These are phyloP conservation scores for Melanomma pulvis-pyrius DNA, from an alignment of 495 filamentous ascomycete genomes.

Conservation along the genomic window DNA sequence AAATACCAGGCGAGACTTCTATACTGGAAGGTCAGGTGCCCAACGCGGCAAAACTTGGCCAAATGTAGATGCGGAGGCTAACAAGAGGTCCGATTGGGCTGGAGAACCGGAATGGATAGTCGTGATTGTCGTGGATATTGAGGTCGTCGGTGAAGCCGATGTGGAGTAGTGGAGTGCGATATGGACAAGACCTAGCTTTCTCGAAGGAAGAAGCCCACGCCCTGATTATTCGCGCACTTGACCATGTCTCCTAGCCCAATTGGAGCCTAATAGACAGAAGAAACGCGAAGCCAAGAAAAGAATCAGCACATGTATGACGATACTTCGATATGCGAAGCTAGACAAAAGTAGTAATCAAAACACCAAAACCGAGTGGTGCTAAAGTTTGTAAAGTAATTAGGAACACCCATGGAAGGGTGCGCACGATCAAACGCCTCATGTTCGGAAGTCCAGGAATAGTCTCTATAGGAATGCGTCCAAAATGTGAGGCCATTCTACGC, in stretches of 20 bases:
- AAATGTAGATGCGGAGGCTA: background rate
- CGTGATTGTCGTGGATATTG: background rate
- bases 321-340: too few relatives aligned
- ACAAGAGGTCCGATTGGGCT: conserved; percentile 2
- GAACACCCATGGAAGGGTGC: too few relatives aligned
- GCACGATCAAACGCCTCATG: background rate
- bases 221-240: too few relatives aligned
- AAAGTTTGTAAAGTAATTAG: too few relatives aligned
- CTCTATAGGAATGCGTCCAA: background rate
- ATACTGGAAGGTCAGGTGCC: background rate
- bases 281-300: too few relatives aligned
- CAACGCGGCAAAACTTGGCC: background rate
- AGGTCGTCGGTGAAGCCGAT: background rate
- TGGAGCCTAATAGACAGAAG: too few relatives aligned
- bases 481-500: background rate
- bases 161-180: background rate
- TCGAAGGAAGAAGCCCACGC: background rate
- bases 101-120: background rate
- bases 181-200: background rate
- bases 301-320: too few relatives aligned
- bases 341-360: too few relatives aligned
- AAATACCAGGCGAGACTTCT: conserved; percentile 1
- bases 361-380: too few relatives aligned
- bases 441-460: too few relatives aligned
- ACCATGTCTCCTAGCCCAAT: too few relatives aligned